phyloP scores from a whole-genome alignment of 106 monocot genomes.

The Dendrobium officinale region DNA sequence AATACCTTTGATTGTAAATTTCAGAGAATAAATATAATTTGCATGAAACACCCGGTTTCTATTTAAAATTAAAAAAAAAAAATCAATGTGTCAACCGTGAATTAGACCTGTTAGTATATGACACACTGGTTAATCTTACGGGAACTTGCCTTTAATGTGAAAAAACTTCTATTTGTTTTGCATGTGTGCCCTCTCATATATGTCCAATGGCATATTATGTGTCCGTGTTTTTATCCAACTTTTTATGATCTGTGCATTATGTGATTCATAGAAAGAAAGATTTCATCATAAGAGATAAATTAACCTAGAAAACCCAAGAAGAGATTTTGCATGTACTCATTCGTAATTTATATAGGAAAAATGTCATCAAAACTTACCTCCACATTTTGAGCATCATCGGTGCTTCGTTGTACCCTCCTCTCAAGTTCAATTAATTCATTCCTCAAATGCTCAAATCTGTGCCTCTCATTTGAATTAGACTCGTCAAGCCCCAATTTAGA shows the following conservation, averaged over 20 bases:
- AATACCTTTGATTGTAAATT: too few relatives aligned
- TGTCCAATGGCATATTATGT: neutral
- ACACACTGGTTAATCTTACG: too few relatives aligned
- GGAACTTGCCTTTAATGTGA: too few relatives aligned
- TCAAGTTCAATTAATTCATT: constrained; percentile 88
- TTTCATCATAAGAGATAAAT: neutral
- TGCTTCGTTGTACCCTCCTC: constrained; percentile 77
- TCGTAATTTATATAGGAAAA: neutral
- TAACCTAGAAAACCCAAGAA: neutral
- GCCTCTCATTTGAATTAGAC: constrained; percentile 50
- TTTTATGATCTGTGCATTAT: neutral
- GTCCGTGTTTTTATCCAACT: neutral
- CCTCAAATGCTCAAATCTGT: constrained; percentile 76
- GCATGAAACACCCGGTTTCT: too few relatives aligned
- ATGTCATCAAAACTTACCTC: constrained; percentile 32
- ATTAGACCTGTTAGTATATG: too few relatives aligned
- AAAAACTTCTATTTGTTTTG: too few relatives aligned
- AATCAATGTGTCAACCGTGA: too few relatives aligned
- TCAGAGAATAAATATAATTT: too few relatives aligned
- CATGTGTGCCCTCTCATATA: neutral
- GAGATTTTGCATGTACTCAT: neutral
- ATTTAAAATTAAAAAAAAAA: too few relatives aligned
- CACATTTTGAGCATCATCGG: constrained; percentile 33
- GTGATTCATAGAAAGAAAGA: neutral
- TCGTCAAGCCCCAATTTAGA: constrained; percentile 21